Evolutionary conservation across 2,329 filamentous ascomycete species (phyloP).

Genomic region (Talaromyces verruculosus): DNA sequence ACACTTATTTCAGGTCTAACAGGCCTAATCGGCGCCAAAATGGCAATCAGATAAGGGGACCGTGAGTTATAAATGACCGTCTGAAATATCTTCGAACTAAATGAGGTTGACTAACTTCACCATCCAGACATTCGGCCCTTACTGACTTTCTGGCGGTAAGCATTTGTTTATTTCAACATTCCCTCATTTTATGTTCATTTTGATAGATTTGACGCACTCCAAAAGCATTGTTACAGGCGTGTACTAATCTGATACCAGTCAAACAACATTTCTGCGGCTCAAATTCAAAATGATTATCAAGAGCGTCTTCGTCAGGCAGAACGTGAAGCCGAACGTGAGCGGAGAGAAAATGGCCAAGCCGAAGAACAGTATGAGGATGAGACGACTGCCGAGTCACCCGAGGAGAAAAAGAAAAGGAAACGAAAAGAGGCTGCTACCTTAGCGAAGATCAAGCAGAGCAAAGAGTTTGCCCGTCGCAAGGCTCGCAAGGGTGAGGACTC

Average conservation of each 20-base stretch:
- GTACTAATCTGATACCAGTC: constrained; percentile 40
- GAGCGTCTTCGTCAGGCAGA: constrained; percentile 53
- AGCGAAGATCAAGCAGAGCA: constrained; percentile 51
- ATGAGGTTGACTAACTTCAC: background rate
- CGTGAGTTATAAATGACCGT: constrained; percentile 40
- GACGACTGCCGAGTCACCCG: constrained; percentile 42
- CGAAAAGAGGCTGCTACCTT: constrained; percentile 51
- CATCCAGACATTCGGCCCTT: constrained; percentile 59
- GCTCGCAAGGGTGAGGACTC: constrained; percentile 45
- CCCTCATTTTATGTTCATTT: background rate
- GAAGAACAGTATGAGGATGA: constrained; percentile 35
- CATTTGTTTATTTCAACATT: background rate
- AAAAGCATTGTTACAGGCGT: background rate
- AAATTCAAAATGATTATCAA: constrained; percentile 61
- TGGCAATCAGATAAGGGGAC: constrained; percentile 43
- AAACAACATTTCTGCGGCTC: constrained; percentile 65
- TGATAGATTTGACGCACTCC: background rate
- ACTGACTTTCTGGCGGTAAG: constrained; percentile 66
- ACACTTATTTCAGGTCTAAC: constrained; percentile 7
- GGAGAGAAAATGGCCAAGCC: constrained; percentile 34
- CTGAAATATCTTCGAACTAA: background rate
- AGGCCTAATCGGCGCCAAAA: constrained; percentile 35
- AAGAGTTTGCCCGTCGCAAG: constrained; percentile 50
- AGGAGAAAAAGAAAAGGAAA: constrained; percentile 57
- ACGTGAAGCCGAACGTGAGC: constrained; percentile 35